phyloP scores from a whole-genome alignment of 139 green algal genomes.

The Eudorina sp. region DNA sequence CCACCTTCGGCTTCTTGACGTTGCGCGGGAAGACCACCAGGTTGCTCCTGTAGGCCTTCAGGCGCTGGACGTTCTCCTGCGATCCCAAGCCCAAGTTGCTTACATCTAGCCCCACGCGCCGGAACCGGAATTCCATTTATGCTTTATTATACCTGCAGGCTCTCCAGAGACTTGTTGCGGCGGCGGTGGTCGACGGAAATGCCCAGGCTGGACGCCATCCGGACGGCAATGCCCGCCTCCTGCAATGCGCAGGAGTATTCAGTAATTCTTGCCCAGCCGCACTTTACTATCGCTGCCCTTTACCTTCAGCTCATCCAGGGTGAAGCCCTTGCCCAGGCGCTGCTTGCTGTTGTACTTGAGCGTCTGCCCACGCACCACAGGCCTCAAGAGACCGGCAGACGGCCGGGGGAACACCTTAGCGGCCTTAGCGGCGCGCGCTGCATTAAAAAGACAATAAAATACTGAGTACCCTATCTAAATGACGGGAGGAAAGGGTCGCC shows the following conservation, averaged over 20 bases:
- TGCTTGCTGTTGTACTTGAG: constrained; percentile 97
- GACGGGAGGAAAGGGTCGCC: not conserved
- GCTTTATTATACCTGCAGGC: constrained; percentile 90
- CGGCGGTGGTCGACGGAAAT: constrained; percentile 98
- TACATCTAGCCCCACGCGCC: too few relatives aligned
- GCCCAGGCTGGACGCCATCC: constrained; percentile 95
- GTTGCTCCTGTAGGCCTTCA: constrained; percentile 98
- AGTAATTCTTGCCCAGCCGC: too few relatives aligned
- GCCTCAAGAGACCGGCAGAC: constrained; percentile 88
- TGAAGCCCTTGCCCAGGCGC: constrained; percentile 96
- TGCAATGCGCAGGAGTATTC: too few relatives aligned
- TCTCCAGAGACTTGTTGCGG: constrained; percentile 94
- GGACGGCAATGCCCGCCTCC: constrained; percentile 95
- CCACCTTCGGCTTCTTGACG: constrained; percentile 93
- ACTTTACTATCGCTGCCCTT: not conserved
- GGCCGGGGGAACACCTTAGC: constrained; percentile 93
- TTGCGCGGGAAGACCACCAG: constrained; percentile 96
- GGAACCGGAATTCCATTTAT: too few relatives aligned
- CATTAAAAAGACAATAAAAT: constrained; percentile 41
- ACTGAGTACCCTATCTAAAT: not conserved
- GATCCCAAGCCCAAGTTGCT: too few relatives aligned
- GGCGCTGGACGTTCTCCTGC: constrained; percentile 93
- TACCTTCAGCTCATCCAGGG: constrained; percentile 98
- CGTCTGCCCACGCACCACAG: constrained; percentile 92
- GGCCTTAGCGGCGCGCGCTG: constrained; percentile 95